Base-by-base conservation (phyloP, 306 rosid genomes). In the Fragaria iinumae region DNA sequence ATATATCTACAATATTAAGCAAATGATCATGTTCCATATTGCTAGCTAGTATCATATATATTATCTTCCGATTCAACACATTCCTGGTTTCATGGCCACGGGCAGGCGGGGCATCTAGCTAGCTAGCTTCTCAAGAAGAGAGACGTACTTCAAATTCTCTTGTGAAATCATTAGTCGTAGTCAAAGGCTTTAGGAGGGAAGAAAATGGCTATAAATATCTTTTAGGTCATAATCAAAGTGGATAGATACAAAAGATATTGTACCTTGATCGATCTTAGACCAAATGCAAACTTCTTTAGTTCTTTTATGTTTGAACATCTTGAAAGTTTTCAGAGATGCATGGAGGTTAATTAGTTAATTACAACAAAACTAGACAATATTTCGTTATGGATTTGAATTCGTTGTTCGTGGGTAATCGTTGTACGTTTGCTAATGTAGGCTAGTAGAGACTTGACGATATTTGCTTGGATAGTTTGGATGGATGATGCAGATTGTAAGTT, bases 81-180 rank as follows among this genome's bases (percentile, higher is more conserved):
- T 5, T 73, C 55, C 25, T 23, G 55, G 77, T 39, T 72, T 72
- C 34, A 20, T 38, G 66, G 76, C 49, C 75, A 71, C n/a, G 76
- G 68, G 55, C 20, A 32, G 34, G 4, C 4, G 36, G 36, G 36
- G 36, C 4, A 56, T 53, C 47, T 69, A 49, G 53, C 55, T 56
- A 56, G 39, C 64, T n/a, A n/a, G 34, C 64, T 23, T 23, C 34
- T 21, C 64, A 57, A 12, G 25, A 57, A 57, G 17, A 57, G 64
- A 57, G 34, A 32, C 36, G 36, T 32, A 32, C 34, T 57, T 57
- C 11, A 10, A 56, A 57, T 25, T 23, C 14, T 57, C 64, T 1
- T 27, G 27, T 55, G 27, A n/a, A 21, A 20, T 55, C 9, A 57
- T 12, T 68, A 27, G 45, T 70, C 45, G 17, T 48, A 6, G 74